Base-by-base conservation (phyloP, 208 protist species). In the Trypanosoma lewisi region DNA sequence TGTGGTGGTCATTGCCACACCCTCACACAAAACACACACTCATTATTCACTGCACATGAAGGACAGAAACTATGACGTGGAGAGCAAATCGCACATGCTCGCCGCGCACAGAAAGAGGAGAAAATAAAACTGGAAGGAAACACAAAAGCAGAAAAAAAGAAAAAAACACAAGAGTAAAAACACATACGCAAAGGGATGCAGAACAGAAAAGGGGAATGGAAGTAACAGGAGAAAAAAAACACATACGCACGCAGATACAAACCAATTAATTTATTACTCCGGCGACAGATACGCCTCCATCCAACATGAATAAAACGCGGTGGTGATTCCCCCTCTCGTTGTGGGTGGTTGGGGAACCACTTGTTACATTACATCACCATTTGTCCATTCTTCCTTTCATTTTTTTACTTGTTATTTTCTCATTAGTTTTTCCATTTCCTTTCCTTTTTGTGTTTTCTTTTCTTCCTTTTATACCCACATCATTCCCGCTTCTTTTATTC, bases 351-450 rank as follows among this genome's bases (percentile, higher is more conserved):
- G 19, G 25, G 4, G 25, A 25, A 33, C 4, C 27, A 12, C 8
- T 19, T 23, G 23, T 28, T 31, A 4, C 48, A 7, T 31, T 4
- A 2, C 9, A 5, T 25, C 48, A 9, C 48, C 36, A 41, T 14
- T 41, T 41, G 9, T 31, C 6, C 23, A 12, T 52, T 31, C 31
- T 52, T 52, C 1, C 14, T 52, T 52, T 53, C 30, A 21, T 41
- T 21, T 50, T 51, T 47, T 59, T 33, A 33, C 4, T 62, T 62
- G 36, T 62, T 28, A 23, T 34, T 62, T 41, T 28, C 12, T 4
- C 48, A 36, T 36, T 62, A 1, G 2, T 19, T 27, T 7, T 48
- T 30, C 28, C 17, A n/a, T 44, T 33, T 28, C 47, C 45, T 33
- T 51, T 36, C 57, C 9, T 28, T 51, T 30, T n/a, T n/a, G n/a